Base-by-base conservation (phyloP, 208 protist species). In the Trypanosoma rangeli region DNA sequence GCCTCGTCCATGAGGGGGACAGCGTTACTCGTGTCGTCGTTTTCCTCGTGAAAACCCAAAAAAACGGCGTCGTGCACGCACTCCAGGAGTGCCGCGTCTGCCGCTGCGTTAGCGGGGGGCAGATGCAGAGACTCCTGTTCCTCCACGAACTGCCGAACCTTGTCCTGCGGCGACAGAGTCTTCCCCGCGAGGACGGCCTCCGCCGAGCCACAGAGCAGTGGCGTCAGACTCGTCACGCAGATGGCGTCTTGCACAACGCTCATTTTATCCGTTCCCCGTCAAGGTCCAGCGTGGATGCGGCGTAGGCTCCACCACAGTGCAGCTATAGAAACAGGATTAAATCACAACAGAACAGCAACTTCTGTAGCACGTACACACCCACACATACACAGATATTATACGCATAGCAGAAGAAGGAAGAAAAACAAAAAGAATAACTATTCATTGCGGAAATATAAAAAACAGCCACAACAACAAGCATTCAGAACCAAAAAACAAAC, bases 71-170 rank as follows among this genome's bases (percentile, higher is more conserved):
- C 64, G 5, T 68, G 64, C 35, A 26, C 16, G 2, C 58, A 48
- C 33, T 59, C 59, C 16, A 22, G 29, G 5, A 33, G 7, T n/a
- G 46, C 16, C 3, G 35, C 48, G 18, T 52, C 33, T 18, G 26
- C 16, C 46, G 44, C 16, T 22, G 55, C 52, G 24, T 24, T 16
- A 15, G 5, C 9, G 15, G 20, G 24, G 10, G 44, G 31, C 48
- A 72, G 12, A 3, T 53, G 58, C 48, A 44, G 48, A 24, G 26
- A 16, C 10, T 75, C 60, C 46, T 75, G 70, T 12, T 68, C 70
- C 63, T 69, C 71, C 26, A 76, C 35, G 28, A 70, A 76, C 31
- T 61, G 56, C 20, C 56, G 63, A 20, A 76, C 64, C 33, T 76
- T 76, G 18, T 76, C 71, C 1, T 64, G 56, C 22, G 57, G 48